Conservation (phyloP, 2,329 filamentous ascomycete genomes). For the Aspergillus hiratsukae region DNA sequence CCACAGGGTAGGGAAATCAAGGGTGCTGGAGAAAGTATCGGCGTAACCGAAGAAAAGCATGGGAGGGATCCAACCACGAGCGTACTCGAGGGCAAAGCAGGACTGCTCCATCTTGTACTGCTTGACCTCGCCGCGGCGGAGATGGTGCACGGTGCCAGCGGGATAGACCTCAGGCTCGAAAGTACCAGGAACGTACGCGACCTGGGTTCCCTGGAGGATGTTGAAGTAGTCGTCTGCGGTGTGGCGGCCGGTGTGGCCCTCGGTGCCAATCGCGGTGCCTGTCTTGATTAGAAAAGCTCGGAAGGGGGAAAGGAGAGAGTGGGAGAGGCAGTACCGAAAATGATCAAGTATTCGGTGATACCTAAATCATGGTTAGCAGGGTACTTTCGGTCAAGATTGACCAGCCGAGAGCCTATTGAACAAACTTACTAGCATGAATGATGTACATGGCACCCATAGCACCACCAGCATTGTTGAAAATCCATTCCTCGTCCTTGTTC, state of each 20-base stretch:
- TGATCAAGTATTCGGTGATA: constrained; percentile 84
- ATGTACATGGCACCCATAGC: constrained; percentile 92
- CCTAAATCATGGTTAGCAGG: constrained; percentile 16
- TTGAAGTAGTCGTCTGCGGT: constrained; percentile 94
- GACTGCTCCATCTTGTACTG: constrained; percentile 57
- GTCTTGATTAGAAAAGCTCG: background rate
- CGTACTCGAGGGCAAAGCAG: constrained; percentile 39
- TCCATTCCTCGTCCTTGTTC: constrained; percentile 73
- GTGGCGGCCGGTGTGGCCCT: constrained; percentile 83
- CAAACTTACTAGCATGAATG: constrained; percentile 69
- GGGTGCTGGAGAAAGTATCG: constrained; percentile 72
- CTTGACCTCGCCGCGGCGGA: constrained; percentile 62
- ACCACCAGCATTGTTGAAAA: constrained; percentile 88
- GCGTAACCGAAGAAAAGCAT: constrained; percentile 90
- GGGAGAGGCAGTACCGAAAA: constrained; percentile 57
- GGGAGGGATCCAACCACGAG: constrained; percentile 76
- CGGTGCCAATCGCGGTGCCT: constrained; percentile 59
- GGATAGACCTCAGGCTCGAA: constrained; percentile 38
- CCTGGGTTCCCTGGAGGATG: constrained; percentile 58
- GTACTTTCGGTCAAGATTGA: background rate
- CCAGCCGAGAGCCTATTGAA: background rate
- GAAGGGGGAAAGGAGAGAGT: background rate
- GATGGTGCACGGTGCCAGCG: constrained; percentile 35
- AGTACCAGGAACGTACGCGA: constrained; percentile 35
- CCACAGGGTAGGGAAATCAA: constrained; percentile 83